phyloP scores from a whole-genome alignment of 495 filamentous ascomycete species.

The Letharia lupina region DNA sequence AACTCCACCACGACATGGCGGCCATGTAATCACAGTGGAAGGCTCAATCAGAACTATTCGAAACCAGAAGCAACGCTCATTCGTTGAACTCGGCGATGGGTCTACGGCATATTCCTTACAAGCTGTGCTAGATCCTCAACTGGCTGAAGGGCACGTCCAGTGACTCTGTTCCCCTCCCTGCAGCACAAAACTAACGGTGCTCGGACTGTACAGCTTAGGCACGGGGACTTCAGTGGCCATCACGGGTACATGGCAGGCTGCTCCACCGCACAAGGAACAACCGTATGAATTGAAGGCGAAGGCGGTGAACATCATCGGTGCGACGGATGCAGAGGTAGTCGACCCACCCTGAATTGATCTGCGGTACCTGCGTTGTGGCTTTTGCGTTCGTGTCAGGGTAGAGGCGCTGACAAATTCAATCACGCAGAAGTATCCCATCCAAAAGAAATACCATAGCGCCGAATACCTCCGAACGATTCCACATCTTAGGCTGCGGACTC shows the following conservation, averaged over 20 bases:
- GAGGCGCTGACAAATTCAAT: constrained; percentile 19
- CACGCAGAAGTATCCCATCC: constrained; percentile 72
- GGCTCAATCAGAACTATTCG: constrained; percentile 81
- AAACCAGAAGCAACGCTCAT: constrained; percentile 73
- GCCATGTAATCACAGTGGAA: constrained; percentile 47
- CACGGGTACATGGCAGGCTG: constrained; percentile 69
- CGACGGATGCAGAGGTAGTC: constrained; percentile 68
- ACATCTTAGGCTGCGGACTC: constrained; percentile 79
- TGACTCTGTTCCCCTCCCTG: constrained; percentile 17
- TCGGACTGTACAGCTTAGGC: constrained; percentile 49
- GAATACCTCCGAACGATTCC: constrained; percentile 85
- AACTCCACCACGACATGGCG: constrained; percentile 17
- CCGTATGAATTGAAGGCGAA: constrained; percentile 70
- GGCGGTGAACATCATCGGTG: constrained; percentile 60
- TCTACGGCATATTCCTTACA: constrained; percentile 73
- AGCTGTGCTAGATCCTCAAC: constrained; percentile 65
- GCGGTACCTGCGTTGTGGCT: constrained; percentile 7
- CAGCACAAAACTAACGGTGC: constrained; percentile 12
- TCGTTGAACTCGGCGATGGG: constrained; percentile 82
- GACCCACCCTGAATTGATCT: neutral
- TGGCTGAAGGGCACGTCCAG: constrained; percentile 64
- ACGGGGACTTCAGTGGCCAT: constrained; percentile 74
- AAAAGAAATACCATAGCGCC: constrained; percentile 86
- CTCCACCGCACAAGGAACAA: constrained; percentile 59
- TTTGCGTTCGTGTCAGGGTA: neutral